Conservation (phyloP, 208 protist species). For the Leishmania turanica region DNA sequence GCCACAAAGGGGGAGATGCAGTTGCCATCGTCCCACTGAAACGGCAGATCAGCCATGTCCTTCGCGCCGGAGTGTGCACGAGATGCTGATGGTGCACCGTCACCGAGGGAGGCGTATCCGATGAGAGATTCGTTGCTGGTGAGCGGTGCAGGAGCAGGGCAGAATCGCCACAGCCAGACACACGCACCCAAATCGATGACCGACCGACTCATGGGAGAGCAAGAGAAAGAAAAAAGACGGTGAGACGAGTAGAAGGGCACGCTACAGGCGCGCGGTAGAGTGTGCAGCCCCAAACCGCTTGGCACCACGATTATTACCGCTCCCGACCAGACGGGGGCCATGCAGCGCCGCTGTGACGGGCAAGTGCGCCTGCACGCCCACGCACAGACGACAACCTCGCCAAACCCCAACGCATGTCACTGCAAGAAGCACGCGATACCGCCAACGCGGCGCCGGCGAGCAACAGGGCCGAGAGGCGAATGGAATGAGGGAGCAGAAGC, state of each 20-base stretch:
- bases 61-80: not conserved
- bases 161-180: not conserved
- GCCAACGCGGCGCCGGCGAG: not conserved
- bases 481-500: not conserved
- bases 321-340: not conserved
- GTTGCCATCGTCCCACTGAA: slow-evolving; percentile 81
- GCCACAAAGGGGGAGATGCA: slow-evolving; percentile 79
- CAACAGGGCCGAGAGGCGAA: not conserved
- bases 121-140: not conserved
- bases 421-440: not conserved
- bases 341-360: not conserved
- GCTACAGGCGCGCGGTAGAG: not conserved
- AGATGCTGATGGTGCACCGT: not conserved
- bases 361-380: not conserved
- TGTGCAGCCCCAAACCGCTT: not conserved
- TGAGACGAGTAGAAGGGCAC: not conserved
- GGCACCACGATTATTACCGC: not conserved
- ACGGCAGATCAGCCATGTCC: slow-evolving; percentile 52
- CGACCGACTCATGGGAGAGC: not conserved
- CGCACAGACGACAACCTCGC: not conserved
- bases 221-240: not conserved
- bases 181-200: not conserved
- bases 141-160: not conserved
- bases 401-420: not conserved
- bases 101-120: not conserved